Base-by-base conservation (phyloP, 1,284 basidiomycete genomes). In the Ganoderma resinaceum region DNA sequence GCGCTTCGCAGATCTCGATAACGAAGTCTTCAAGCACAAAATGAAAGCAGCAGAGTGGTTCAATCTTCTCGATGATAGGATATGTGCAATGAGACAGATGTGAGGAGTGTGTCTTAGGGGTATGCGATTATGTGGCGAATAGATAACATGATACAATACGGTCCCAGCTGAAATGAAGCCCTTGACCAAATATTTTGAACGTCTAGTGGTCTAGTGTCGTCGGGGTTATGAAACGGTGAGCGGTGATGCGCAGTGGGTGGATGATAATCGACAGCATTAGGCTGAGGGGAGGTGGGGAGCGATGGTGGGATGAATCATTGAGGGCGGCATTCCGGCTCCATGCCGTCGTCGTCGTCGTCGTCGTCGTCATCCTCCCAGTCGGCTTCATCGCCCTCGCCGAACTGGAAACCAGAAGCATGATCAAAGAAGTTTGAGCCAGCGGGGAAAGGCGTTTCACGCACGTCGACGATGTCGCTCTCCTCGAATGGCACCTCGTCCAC, bases 401-500 rank as follows among this genome's bases (percentile, higher is more conserved):
- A 93, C 89, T 91, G 88, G 72, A 84, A 84, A 80, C 84, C 80
- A 84, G 88, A 88, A 74, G 80, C 86, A 77, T 89, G 83, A 85
- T 91, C 89, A 91, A 91, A 89, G 86, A 91, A 91, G 78, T 86
- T 84, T 78, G 84, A 82, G 76, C 84, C 85, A 72, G 87, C 85
- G 82, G 86, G 84, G 82, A 89, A 91, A 87, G 86, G 87, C 82
- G 88, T 86, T 82, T 83, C 84, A 91, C 92, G 87, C 87, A 94
- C 90, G 83, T 93, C 90, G 76, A 87, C 86, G 82, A 94, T 86
- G 80, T 91, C 91, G 80, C 87, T 87, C 80, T 91, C 90, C 80
- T 92, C 93, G 78, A 88, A 94, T 67, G 84, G 80, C 49, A 85
- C 91, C 74, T 92, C 87, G 73, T 93, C 92, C 62, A 95, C 88